Evolutionary conservation across 805 yeast species (phyloP).

Genomic region (Isabelozyma pseudorhagii): DNA sequence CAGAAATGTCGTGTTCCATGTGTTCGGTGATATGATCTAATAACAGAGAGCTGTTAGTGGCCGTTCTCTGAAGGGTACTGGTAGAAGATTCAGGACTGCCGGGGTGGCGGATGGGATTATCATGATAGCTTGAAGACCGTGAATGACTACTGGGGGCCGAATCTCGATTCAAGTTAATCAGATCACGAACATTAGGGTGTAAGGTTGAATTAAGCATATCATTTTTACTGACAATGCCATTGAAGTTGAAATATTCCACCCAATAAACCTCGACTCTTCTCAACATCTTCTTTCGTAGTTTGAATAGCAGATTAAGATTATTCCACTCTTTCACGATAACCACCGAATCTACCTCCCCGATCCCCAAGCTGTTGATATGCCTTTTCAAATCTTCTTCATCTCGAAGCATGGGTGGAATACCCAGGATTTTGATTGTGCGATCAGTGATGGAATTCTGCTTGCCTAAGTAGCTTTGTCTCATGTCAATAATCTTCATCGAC

Average conservation of each 20-base stretch:
- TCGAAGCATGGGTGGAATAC: constrained; percentile 81
- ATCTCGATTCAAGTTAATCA: constrained; percentile 13
- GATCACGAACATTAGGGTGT: constrained; percentile 26
- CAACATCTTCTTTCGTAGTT: constrained; percentile 52
- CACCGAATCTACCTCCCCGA: constrained; percentile 75
- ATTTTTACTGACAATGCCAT: constrained; percentile 24
- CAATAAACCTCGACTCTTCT: constrained; percentile 64
- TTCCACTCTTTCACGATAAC: constrained; percentile 89
- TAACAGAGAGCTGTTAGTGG: constrained; percentile 10
- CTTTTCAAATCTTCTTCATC: constrained; percentile 65
- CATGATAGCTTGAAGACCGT: not conserved
- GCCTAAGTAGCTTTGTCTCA: constrained; percentile 81
- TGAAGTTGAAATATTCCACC: constrained; percentile 58
- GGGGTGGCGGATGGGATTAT: not conserved
- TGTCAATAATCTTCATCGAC: constrained; percentile 68
- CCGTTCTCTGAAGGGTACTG: not conserved
- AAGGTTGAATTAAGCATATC: constrained; percentile 27
- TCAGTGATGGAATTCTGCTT: constrained; percentile 87
- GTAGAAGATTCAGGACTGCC: not conserved
- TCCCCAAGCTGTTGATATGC: constrained; percentile 73
- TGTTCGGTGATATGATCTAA: constrained; percentile 26
- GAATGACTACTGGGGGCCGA: not conserved
- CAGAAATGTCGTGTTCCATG: constrained; percentile 11
- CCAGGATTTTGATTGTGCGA: constrained; percentile 82
- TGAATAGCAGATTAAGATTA: constrained; percentile 62